Conservation (phyloP, 208 protist species). For the Vickermania spadyakhi region DNA sequence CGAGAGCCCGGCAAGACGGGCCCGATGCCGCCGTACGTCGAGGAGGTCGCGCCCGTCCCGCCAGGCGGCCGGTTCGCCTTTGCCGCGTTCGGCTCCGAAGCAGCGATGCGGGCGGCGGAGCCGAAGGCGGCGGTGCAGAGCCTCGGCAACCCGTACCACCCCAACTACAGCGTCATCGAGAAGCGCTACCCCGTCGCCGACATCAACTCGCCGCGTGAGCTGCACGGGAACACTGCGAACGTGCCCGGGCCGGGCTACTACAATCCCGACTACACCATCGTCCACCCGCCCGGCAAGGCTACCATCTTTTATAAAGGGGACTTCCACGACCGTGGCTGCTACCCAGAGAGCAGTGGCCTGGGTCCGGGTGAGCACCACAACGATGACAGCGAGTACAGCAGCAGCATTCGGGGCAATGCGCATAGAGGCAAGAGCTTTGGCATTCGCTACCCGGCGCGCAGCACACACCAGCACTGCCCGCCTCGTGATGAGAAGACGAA, state of each 20-base stretch:
- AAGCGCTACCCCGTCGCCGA: conserved; percentile 5
- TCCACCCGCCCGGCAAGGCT: conserved; percentile 8
- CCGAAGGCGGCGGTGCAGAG: neutral
- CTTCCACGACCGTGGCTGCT: conserved; percentile 30
- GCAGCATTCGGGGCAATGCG: conserved; percentile 37
- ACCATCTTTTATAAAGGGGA: conserved; percentile 72
- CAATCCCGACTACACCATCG: conserved; percentile 8
- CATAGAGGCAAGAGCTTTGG: conserved; percentile 44
- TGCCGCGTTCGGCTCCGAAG: conserved; percentile 20
- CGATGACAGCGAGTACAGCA: conserved; percentile 31
- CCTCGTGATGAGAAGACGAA: conserved; percentile 61
- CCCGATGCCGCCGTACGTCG: conserved; percentile 6
- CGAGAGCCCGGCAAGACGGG: neutral
- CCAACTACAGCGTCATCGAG: conserved; percentile 20
- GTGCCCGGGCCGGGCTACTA: conserved; percentile 61
- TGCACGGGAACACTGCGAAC: neutral
- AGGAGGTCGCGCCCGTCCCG: neutral
- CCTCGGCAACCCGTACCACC: conserved; percentile 5
- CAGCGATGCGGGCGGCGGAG: conserved; percentile 1
- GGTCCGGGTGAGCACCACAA: conserved; percentile 50
- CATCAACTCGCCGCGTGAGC: conserved; percentile 7
- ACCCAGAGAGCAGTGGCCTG: conserved; percentile 7
- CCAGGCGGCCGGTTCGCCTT: conserved; percentile 20
- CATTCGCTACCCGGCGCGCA: conserved; percentile 72
- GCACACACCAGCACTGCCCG: conserved; percentile 54